Conservation (phyloP, 2,329 filamentous ascomycete genomes). For the Bipolaris victoriae region DNA sequence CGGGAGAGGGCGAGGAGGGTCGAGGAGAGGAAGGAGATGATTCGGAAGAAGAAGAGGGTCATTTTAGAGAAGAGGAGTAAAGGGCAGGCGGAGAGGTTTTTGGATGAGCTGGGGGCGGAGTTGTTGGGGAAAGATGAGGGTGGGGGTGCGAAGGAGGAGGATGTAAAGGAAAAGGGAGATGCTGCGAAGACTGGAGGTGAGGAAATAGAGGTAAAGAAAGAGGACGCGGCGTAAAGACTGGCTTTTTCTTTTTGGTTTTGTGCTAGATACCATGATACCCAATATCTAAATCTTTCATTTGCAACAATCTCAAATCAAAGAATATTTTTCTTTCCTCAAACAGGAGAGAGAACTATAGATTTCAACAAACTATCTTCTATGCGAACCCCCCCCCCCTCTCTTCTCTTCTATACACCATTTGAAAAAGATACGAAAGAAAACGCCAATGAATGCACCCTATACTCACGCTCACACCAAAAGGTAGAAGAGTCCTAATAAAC, state of each 20-base stretch:
- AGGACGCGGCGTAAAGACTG: not conserved
- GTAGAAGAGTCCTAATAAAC: no score
- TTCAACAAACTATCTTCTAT: no score
- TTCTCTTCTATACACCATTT: no score
- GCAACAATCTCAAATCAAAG: no score
- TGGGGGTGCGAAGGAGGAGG: no score
- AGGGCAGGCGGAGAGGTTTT: conserved; percentile 74
- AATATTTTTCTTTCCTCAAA: no score
- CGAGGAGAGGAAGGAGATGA: conserved; percentile 68
- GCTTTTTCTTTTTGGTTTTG: not conserved
- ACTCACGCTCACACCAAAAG: no score
- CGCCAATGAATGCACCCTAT: no score
- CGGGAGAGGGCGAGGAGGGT: conserved; percentile 55
- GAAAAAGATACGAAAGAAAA: no score
- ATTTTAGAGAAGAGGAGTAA: conserved; percentile 66
- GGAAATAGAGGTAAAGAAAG: not conserved
- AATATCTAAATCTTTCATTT: not conserved
- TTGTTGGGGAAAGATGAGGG: conserved; percentile 17
- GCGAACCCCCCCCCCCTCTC: no score
- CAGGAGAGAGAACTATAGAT: no score
- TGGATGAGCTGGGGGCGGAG: conserved; percentile 60
- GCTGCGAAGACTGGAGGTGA: not conserved
- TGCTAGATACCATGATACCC: conserved; percentile 14
- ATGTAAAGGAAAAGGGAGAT: not conserved
- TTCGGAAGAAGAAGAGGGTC: conserved; percentile 63